Evolutionary conservation across 2,329 filamentous ascomycete genomes (phyloP), one percentile per base, ranked within the genome.

Genomic region (Talaromyces verruculosus): DNA sequence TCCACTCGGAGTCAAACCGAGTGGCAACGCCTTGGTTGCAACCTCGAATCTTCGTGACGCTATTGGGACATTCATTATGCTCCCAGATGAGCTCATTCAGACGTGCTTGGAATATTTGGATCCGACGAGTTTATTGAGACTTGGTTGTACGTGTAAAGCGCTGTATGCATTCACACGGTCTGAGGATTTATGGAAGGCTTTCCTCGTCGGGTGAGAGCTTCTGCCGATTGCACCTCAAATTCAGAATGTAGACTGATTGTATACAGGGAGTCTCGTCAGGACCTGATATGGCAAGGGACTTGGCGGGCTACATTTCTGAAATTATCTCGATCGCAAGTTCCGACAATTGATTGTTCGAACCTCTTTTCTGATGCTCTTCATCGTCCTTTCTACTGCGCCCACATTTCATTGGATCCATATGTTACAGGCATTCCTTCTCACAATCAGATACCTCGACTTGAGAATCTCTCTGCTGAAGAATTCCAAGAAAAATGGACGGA

Each of bases 321-420:
- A 41, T 81, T 91, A 15, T 81, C 83, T 0, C 76, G 82, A 15
- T 76, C 78, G 15, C 80, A 83, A 65, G 82, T 85, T 58, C 83
- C 87, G 43, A 82, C 79, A 13, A 81, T 96, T 41, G 85, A 90
- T 71, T 97, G 93, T 79, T 84, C 84, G 61, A 87, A 88, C 72
- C 87, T 98, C 61, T 98, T 91, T 77, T 97, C 94, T 15, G 94
- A 99, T 78, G 88, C 91, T 7, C 84, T 98, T 28, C 92, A 97
- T 77, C 87, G 93, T 10, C 94, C 94, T 0, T 98, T 96, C 76
- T 89, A 91, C 70, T 98, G 94, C 80, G 90, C 92, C 55, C 87
- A 96, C 74, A 88, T 93, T 33, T 79, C 85, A 1, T 80, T 96
- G 47, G 76, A 81, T 6, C 85, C 86, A 1, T 97, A 89, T 75